phyloP scores from a whole-genome alignment of 768 basidiomycete genomes.

The Kwoniella heveanensis region DNA sequence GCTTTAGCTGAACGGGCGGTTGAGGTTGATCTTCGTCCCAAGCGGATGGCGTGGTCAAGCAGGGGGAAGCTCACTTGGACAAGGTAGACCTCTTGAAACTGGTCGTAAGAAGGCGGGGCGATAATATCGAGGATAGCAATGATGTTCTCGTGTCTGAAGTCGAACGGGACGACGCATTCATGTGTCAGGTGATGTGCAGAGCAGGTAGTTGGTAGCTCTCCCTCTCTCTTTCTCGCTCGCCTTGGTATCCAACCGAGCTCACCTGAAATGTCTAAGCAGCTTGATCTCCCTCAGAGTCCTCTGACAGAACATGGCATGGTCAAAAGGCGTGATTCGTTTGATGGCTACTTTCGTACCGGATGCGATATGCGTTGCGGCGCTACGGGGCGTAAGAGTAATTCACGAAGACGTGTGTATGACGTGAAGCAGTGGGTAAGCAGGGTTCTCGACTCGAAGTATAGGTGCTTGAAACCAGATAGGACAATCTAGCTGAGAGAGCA shows the following conservation, averaged over 20 bases:
- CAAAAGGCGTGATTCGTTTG: conserved; percentile 93
- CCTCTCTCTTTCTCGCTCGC: too few species aligned
- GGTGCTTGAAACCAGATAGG: too few species aligned
- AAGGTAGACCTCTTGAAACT: conserved; percentile 79
- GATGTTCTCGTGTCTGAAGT: conserved; percentile 73
- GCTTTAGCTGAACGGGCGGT: too few species aligned
- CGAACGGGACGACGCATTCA: too few species aligned
- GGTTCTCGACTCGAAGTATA: too few species aligned
- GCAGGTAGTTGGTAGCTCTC: too few species aligned
- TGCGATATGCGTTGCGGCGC: conserved; percentile 73
- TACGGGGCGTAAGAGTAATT: conserved; percentile 10
- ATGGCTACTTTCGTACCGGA: conserved; percentile 87
- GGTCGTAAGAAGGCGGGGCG: conserved; percentile 70
- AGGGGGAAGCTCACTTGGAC: conserved; percentile 34
- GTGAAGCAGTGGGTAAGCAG: not conserved
- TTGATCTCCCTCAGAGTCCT: conserved; percentile 84
- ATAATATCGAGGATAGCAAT: conserved; percentile 95
- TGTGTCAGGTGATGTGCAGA: too few species aligned
- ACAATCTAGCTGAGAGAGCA: too few species aligned
- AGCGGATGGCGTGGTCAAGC: not conserved
- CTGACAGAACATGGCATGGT: conserved; percentile 62
- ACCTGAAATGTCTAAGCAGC: conserved; percentile 71
- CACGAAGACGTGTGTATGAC: not conserved
- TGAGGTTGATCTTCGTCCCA: too few species aligned
- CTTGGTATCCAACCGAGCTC: too few species aligned